Conservation (phyloP, 169 alveolate genomes). For the Cryptosporidium baileyi region DNA sequence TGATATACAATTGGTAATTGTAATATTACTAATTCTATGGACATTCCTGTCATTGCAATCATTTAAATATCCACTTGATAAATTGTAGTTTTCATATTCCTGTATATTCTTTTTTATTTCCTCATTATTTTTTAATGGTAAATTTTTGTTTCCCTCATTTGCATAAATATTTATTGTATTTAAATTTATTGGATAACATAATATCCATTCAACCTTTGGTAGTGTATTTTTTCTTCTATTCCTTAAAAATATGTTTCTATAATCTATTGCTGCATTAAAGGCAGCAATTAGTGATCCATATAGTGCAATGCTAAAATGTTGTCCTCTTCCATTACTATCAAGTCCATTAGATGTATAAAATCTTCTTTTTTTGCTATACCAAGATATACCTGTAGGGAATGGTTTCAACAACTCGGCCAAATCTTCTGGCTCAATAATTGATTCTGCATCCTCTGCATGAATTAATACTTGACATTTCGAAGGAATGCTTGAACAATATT, state of each 20-base stretch:
- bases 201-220: conserved; percentile 55
- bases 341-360: conserved; percentile 69
- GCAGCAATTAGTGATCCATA: conserved; percentile 65
- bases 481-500: conserved; percentile 40
- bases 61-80: not conserved
- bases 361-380: conserved; percentile 68
- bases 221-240: conserved; percentile 55
- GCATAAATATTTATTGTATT: not conserved
- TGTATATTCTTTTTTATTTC: not conserved
- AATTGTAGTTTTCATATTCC: not conserved
- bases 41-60: conserved; percentile 13
- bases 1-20: conserved; percentile 14
- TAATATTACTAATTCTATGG: not conserved
- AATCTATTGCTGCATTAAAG: conserved; percentile 66
- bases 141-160: not conserved
- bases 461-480: conserved; percentile 39
- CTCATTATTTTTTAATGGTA: not conserved
- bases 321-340: conserved; percentile 70
- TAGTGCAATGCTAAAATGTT: conserved; percentile 58
- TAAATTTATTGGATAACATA: conserved; percentile 29
- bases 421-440: conserved; percentile 66
- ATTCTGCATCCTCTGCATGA: conserved; percentile 69
- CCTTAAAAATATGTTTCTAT: conserved; percentile 46
- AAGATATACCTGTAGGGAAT: conserved; percentile 64
- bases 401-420: conserved; percentile 53